Evolutionary conservation across 208 protist species (phyloP).

Genomic region (Leishmania arabica): DNA sequence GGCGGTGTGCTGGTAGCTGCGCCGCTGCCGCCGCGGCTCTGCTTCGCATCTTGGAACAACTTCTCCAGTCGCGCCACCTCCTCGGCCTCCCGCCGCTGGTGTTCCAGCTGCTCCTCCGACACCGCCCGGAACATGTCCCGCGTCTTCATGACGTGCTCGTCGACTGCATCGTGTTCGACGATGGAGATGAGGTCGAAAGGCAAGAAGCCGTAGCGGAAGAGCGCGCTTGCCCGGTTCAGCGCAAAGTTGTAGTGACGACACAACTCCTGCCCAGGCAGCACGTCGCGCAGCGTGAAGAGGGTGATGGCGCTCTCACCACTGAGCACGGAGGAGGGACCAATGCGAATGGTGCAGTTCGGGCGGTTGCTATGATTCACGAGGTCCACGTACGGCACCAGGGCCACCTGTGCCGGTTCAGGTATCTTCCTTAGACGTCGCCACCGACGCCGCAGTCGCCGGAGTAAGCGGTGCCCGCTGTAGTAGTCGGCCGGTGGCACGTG

Average conservation of each 20-base stretch:
- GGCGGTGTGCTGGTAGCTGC: background rate
- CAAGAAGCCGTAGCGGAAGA: slow-evolving; percentile 92
- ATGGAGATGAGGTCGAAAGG: slow-evolving; percentile 91
- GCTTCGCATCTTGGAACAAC: slow-evolving; percentile 67
- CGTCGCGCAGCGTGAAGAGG: slow-evolving; percentile 67
- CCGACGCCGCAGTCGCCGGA: slow-evolving; percentile 44
- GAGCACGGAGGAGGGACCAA: slow-evolving; percentile 59
- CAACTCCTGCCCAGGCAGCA: slow-evolving; percentile 79
- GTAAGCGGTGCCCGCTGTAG: slow-evolving; percentile 45
- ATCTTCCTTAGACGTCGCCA: slow-evolving; percentile 38
- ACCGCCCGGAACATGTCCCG: slow-evolving; percentile 56
- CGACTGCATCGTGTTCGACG: slow-evolving; percentile 79
- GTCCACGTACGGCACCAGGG: slow-evolving; percentile 80
- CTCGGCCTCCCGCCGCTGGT: slow-evolving; percentile 28
- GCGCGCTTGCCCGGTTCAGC: slow-evolving; percentile 69
- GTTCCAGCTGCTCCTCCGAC: slow-evolving; percentile 52
- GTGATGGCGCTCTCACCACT: slow-evolving; percentile 71
- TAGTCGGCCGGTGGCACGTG: slow-evolving; percentile 72
- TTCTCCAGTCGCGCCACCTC: slow-evolving; percentile 71
- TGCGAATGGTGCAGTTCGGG: slow-evolving; percentile 72
- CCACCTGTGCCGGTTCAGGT: slow-evolving; percentile 55
- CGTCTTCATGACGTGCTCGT: slow-evolving; percentile 75
- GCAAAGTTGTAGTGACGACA: slow-evolving; percentile 94
- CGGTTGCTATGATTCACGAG: slow-evolving; percentile 91
- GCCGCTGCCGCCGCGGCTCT: background rate